Conservation (phyloP, 2,329 filamentous ascomycete genomes). For the Fusarium dlaminii region DNA sequence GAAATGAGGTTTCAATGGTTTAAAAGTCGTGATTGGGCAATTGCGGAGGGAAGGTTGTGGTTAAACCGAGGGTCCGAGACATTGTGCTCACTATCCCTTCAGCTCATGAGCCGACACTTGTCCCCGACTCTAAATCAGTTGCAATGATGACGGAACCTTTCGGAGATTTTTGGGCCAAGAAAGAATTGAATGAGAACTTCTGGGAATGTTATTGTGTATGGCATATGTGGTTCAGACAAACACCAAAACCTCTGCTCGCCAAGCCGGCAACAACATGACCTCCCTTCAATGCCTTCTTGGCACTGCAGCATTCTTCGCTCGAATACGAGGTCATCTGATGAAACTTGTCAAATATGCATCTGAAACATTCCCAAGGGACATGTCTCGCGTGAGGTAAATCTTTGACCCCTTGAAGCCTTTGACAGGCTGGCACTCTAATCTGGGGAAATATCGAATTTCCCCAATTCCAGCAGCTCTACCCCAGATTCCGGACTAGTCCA, state of each 20-base stretch:
- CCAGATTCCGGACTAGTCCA: background rate
- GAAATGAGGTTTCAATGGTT: background rate
- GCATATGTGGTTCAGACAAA: too few species aligned
- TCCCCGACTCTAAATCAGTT: background rate
- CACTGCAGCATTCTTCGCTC: slow-evolving; percentile 2
- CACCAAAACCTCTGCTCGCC: background rate
- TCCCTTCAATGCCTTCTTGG: background rate
- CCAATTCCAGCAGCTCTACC: slow-evolving; percentile 27
- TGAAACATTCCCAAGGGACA: slow-evolving; percentile 23
- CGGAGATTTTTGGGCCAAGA: background rate
- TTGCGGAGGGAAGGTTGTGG: background rate
- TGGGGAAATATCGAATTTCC: slow-evolving; percentile 26
- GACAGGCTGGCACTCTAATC: background rate
- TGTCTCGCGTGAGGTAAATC: background rate
- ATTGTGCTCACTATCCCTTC: slow-evolving; percentile 21
- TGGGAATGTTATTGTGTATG: background rate
- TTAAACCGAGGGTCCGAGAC: slow-evolving; percentile 28
- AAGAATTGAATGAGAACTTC: background rate
- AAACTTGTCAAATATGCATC: background rate
- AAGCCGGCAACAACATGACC: background rate
- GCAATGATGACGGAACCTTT: background rate
- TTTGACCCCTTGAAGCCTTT: background rate
- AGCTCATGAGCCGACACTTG: background rate
- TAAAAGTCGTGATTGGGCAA: background rate
- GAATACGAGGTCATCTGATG: background rate